A percentile compares a stretch with the other conserved stretches of the same genome.
Evolutionary conservation across 257 asterid genomes (phyloP).

Genomic region (Ajuga chamaepitys): DNA sequence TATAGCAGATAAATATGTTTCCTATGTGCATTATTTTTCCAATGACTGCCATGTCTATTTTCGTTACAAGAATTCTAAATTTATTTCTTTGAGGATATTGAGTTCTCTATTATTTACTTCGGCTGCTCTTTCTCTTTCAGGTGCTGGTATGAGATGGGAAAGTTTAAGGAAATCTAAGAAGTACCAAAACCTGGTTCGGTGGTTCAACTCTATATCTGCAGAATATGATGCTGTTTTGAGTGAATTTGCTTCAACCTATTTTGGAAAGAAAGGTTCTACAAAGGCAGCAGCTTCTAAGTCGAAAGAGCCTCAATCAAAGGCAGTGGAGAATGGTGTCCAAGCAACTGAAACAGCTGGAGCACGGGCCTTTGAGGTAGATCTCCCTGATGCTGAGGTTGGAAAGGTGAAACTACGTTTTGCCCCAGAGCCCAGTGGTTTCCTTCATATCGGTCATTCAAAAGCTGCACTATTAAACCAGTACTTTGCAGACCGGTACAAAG

Average conservation of each 20-base stretch:
- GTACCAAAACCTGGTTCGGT: constrained; percentile 76
- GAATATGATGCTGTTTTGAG: constrained; percentile 52
- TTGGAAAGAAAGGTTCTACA: constrained; percentile 52
- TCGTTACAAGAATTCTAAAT: background rate
- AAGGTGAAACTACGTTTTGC: constrained; percentile 84
- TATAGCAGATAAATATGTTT: background rate
- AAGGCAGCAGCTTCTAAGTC: constrained; percentile 46
- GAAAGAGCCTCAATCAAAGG: constrained; percentile 39
- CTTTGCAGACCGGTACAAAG: constrained; percentile 79
- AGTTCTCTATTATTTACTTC: background rate
- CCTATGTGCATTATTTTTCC: background rate
- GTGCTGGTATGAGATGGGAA: constrained; percentile 87
- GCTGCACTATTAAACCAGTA: constrained; percentile 86
- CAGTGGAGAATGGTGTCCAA: constrained; percentile 30
- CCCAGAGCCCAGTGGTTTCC: constrained; percentile 97
- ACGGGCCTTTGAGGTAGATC: constrained; percentile 57
- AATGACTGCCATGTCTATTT: background rate
- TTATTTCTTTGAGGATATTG: background rate
- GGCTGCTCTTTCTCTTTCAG: constrained; percentile 25
- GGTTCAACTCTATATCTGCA: constrained; percentile 73
- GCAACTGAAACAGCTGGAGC: constrained; percentile 27
- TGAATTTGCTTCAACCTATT: constrained; percentile 42
- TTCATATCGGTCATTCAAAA: constrained; percentile 94
- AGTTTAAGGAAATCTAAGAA: constrained; percentile 81
- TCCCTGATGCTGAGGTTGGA: constrained; percentile 77